phyloP scores from a whole-genome alignment of 169 alveolate species.

The Theileria equi region DNA sequence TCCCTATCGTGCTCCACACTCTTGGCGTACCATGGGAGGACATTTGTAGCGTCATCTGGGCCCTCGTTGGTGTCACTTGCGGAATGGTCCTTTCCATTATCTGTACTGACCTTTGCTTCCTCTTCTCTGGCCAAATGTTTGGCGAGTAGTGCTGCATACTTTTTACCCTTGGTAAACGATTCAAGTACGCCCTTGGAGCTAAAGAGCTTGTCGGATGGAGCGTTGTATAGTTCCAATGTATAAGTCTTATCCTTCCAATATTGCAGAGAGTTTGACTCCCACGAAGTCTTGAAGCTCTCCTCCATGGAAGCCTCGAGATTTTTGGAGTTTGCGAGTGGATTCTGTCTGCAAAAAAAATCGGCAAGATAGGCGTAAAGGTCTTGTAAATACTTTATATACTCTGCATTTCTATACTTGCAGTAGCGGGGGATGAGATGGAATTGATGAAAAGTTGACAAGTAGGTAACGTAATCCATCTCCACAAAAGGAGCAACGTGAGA shows the following conservation, averaged over 20 bases:
- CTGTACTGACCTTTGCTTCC: conserved; percentile 77
- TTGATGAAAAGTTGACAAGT: conserved; percentile 68
- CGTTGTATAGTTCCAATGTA: conserved; percentile 70
- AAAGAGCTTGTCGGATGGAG: conserved; percentile 77
- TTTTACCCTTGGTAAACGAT: conserved; percentile 64
- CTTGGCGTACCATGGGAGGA: no score
- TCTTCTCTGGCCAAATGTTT: conserved; percentile 76
- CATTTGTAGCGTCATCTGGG: no score
- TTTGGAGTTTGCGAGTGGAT: conserved; percentile 70
- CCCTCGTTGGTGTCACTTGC: no score
- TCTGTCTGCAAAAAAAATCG: conserved; percentile 65
- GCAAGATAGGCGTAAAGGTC: conserved; percentile 63
- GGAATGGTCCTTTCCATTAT: conserved; percentile 77
- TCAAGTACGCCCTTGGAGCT: conserved; percentile 77
- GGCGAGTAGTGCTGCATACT: conserved; percentile 70
- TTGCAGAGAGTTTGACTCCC: conserved; percentile 60
- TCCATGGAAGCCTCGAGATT: conserved; percentile 64
- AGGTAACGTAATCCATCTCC: conserved; percentile 76
- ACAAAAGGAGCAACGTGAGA: conserved; percentile 59
- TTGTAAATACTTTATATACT: conserved; percentile 66
- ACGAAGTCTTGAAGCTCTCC: conserved; percentile 65
- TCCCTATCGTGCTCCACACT: conserved; percentile 82
- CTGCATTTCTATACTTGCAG: conserved; percentile 75
- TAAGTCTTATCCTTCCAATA: conserved; percentile 77
- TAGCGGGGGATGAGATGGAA: conserved; percentile 76